Evolutionary conservation across 441 rosid genomes (phyloP).

Genomic region (Codiaeum variegatum): DNA sequence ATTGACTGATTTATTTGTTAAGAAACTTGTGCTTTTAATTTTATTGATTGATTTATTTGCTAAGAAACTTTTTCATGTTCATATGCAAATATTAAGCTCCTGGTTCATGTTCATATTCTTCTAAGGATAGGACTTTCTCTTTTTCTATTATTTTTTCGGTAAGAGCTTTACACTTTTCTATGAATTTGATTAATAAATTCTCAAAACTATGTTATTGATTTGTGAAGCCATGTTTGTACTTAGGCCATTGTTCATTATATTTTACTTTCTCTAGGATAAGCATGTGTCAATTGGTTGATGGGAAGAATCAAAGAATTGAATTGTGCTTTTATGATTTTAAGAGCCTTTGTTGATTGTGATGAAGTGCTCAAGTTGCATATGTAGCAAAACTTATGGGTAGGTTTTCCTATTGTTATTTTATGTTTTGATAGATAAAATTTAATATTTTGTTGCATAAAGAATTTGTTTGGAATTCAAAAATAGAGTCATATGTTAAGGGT

Average conservation of each 20-base stretch:
- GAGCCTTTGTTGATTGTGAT: neutral
- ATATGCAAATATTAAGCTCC: neutral
- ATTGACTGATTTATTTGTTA: too few species aligned
- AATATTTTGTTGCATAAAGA: too few species aligned
- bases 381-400: too few species aligned
- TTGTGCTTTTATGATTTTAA: neutral
- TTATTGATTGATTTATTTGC: too few species aligned
- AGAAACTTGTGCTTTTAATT: too few species aligned
- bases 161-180: neutral
- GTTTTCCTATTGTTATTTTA: too few species aligned
- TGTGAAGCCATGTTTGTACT: neutral
- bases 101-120: neutral
- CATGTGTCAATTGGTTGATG: neutral
- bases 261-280: neutral
- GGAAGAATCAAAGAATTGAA: neutral
- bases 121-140: neutral
- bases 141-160: neutral
- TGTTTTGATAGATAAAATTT: too few species aligned
- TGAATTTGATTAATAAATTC: neutral
- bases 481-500: too few species aligned
- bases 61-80: too few species aligned
- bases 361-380: neutral
- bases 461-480: too few species aligned
- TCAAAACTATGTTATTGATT: neutral
- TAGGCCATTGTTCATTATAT: neutral